A percentile compares a stretch with the other conserved stretches of the same genome.
Evolutionary conservation across 305 asterid genomes (phyloP).

Genomic region (Salvia sclarea): DNA sequence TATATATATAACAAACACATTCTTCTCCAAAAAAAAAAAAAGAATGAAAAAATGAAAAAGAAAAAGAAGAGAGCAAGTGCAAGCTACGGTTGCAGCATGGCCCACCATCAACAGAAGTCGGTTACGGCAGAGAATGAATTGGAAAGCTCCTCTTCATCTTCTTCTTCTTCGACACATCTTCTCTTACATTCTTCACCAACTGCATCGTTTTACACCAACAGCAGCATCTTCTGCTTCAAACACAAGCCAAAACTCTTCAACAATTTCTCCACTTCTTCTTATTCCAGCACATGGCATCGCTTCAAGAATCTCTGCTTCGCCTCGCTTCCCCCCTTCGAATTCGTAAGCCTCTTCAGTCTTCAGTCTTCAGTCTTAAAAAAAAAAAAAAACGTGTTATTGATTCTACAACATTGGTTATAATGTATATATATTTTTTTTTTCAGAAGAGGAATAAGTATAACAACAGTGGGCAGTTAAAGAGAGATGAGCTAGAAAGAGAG

Average conservation of each 20-base stretch:
- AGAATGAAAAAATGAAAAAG: not conserved
- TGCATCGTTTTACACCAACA: constrained; percentile 30
- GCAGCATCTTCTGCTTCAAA: constrained; percentile 45
- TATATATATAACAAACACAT: not conserved
- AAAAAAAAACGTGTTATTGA: not conserved
- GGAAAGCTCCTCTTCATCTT: constrained; percentile 55
- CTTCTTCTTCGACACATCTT: constrained; percentile 19
- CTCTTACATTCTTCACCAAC: constrained; percentile 35
- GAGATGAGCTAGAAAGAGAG: constrained; percentile 77
- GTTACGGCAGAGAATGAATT: constrained; percentile 13
- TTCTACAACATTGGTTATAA: too few species aligned
- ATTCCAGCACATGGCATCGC: constrained; percentile 29
- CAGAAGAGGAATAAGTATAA: constrained; percentile 52
- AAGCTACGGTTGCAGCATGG: constrained; percentile 66
- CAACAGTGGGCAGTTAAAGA: constrained; percentile 54
- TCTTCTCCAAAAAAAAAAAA: not conserved
- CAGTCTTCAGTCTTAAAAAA: too few species aligned
- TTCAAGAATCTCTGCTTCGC: constrained; percentile 32
- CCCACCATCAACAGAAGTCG: constrained; percentile 41
- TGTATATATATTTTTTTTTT: not conserved
- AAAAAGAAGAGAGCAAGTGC: constrained; percentile 42
- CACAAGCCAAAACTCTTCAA: constrained; percentile 35
- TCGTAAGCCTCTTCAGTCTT: constrained; percentile 24
- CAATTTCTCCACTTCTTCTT: not conserved
- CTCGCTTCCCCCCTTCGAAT: constrained; percentile 23